Evolutionary conservation across 1,284 basidiomycete genomes (phyloP), one percentile per base, ranked within the genome.

Genomic region (Leccinum angustisporum): DNA sequence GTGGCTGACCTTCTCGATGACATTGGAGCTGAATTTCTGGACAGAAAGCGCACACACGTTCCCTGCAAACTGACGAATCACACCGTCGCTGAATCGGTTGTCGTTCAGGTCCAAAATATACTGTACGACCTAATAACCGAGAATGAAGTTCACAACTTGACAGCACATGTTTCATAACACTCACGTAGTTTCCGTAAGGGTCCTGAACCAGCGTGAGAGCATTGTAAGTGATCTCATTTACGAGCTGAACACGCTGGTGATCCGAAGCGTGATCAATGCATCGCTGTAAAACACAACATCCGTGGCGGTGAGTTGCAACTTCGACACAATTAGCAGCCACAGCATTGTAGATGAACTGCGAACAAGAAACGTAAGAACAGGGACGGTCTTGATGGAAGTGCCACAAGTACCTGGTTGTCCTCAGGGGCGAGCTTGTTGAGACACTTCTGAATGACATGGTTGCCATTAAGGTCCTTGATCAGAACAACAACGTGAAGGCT

Each of bases 361-460:
- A 33, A 30, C 21, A 18, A 46, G 9, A 54, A 13, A 31, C 60
- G 61, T 68, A 58, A 62, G 57, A 55, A 27, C 9, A 25, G 30
- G 30, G 5, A 27, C 38, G 5, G 27, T n/a, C 14, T 36, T 34
- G 21, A 61, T 30, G 1, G 18, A 31, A 51, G 56, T 50, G 43
- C 11, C n/a, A 18, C 57, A 68, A 73, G 30, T 72, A 90, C 91
- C 85, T 98, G 96, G 78, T 99, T 99, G 78, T 99, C 97, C 74
- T 98, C 97, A 0, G 97, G 94, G 34, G 92, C 91, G 63, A 99
- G 82, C 78, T 97, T 95, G 84, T 99, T 99, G 69, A 99, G 80
- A 77, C 97, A 99, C 80, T 99, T 99, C 79, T 99, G 97, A 69
- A 99, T 98, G 74, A 99, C 97, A 74, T 99, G 97, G 76, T 99